Evolutionary conservation across 352 stramenopile species (phyloP), one percentile per base, ranked within the genome.

Genomic region (Pythium aphanidermatum): DNA sequence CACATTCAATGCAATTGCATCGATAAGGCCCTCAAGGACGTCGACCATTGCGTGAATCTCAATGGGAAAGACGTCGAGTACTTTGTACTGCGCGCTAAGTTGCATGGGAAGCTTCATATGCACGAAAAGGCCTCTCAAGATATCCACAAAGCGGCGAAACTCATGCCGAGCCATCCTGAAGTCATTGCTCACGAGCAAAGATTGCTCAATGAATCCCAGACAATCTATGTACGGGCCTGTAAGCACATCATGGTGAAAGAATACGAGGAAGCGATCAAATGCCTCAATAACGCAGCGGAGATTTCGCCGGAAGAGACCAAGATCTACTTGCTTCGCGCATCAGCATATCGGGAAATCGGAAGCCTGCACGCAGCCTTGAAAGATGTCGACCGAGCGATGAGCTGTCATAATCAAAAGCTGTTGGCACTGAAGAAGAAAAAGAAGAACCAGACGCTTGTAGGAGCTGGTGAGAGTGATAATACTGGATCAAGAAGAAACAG

Each of bases 41-140:
- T 86, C 9, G 77, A 89, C 50, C 79, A 92, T 60, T 89, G 79
- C 30, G 79, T 90, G 19, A 86, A 74, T 28, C 58, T 93, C 26
- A 86, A 93, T 33, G 64, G 55, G 11, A 52, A 59, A 5, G 78
- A 94, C 32, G 79, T 84, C 58, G 80, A 91, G 63, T 89, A 88
- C 45, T 85, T 88, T 58, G 73, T 91, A 17, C 55, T 94, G 42
- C 73, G 82, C 1, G 77, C 79, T 17, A 90, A 90, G 53, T 59
- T 94, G 11, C 77, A 88, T 42, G 88, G 80, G 80, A 65, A 65
- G 26, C 65, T 91, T 19, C 73, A 87, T 40, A 69, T 86, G 63
- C 76, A 86, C 35, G 76, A 90, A 30, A 80, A 81, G 44, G 79
- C 76, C 14, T 82, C 53, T 4, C 70, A 65, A 27, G 78, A 89